Evolutionary conservation across 306 rosid genomes (phyloP), one percentile per base, ranked within the genome.

Genomic region (Begonia peltatifolia): DNA sequence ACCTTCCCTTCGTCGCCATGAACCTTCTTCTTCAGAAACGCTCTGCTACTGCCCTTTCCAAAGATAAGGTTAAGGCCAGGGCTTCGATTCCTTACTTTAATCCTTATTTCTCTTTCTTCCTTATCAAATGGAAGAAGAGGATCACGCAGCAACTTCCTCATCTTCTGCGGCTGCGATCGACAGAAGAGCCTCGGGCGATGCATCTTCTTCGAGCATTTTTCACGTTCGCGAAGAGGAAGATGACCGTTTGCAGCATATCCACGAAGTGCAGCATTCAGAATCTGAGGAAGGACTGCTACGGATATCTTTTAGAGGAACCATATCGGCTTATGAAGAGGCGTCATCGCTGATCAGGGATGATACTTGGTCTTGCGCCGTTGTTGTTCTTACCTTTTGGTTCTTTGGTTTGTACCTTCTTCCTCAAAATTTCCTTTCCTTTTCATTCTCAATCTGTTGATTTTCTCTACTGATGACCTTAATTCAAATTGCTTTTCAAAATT

Each of bases 381-480:
- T 87, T 38, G 55, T 80, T 51, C 73, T 87, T 68, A 66, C 79
- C 68, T 76, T 87, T 60, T 83, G 94, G 89, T 72, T 80, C 63
- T 83, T 87, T 52, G 82, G 95, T 87, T 25, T 23, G 78, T 68
- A 23, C 47, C 55, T 12, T 10, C 12, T 35, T 53, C 41, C 53
- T 6, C 38, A 18, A 17, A 9, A 1, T 9, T 14, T 9, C 38
- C 3, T 43, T 16, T 53, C 38, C 7, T 30, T 6, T 42, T 16
- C 53, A 23, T 25, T 14, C 14, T 46, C 16, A 14, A n/a, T 2
- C 2, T 15, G 38, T 30, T 5, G 6, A 30, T 30, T 30, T 30
- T 7, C 38, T 5, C 38, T 7, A 6, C 10, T 54, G 7, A 3
- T 12, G 35, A 16, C 1, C 10, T 56, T 10, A 16, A 17, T 25